phyloP scores from a whole-genome alignment of 768 basidiomycete species.

The Symmetrospora coprosmae region DNA sequence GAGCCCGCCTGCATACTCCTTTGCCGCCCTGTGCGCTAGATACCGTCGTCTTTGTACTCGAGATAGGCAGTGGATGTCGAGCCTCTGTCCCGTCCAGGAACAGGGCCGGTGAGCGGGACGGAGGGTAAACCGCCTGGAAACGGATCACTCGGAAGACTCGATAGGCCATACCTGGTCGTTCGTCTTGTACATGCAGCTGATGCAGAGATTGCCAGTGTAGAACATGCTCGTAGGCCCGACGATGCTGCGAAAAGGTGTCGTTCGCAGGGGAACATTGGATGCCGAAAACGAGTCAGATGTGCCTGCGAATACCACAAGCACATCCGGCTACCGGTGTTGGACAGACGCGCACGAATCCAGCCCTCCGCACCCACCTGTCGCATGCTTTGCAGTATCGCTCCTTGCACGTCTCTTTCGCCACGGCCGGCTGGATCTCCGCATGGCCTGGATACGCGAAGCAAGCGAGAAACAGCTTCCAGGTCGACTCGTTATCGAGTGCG shows the following conservation, averaged over 20 bases:
- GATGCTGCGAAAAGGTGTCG: background rate
- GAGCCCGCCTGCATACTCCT: background rate
- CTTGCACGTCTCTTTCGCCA: background rate
- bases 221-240: conserved; percentile 6
- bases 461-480: conserved; percentile 7
- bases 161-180: conserved; percentile 19
- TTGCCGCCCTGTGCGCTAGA: background rate
- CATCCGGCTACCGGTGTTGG: no score
- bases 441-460: background rate
- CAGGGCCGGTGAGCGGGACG: background rate
- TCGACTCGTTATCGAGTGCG: background rate
- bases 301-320: background rate
- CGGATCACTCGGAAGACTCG: no score
- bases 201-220: conserved; percentile 9
- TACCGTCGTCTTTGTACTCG: background rate
- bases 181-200: conserved; percentile 11
- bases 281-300: background rate
- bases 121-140: no score
- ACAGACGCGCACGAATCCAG: background rate
- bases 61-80: background rate
- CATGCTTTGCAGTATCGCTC: conserved; percentile 1
- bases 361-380: background rate
- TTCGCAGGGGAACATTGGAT: no score
- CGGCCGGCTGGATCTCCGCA: background rate
- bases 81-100: background rate